Evolutionary conservation across 441 rosid species (phyloP), one percentile per base, ranked within the genome.

Genomic region (Arabidopsis lyrata): DNA sequence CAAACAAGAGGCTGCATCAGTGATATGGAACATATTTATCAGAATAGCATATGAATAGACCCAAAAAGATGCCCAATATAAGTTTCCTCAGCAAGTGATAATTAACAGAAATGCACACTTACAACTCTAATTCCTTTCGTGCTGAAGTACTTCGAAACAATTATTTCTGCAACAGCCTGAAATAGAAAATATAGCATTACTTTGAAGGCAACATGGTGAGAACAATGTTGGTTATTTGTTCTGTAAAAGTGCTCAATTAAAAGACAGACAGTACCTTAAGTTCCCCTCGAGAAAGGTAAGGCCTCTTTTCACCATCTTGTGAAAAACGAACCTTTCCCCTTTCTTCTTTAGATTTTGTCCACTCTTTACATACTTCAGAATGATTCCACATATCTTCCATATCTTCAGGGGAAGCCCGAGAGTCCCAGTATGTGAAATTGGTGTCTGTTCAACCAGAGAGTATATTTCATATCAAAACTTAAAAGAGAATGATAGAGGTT

Each of bases 301-400:
- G 86, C 65, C 83, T 88, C 75, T 80, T 84, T 63, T 83, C 85
- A 54, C 74, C 58, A 74, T 90, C 96, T 75, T 73, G 83, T 50
- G 98, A 84, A 83, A 95, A 89, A 41, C 88, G 93, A 78, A 95
- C 96, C 52, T 85, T 83, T 67, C 95, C 97, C 45, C 64, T 68
- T 72, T 53, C 87, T 78, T 88, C 90, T 82, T 87, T 85, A 34
- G 94, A 89, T 77, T 84, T 87, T 35, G 80, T 79, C 99, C 99
- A 95, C 72, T 92, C 97, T 79, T 84, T 88, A 71, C 73, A 57
- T 68, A 95, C 84, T 22, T 82, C 93, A 60, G 84, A 78, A 76
- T 83, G 82, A 80, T 49, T 86, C 97, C 97, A 90, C 99, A 95
- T 81, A 75, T 87, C 81, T 73, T 79, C 86, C 92, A 95, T 87